These are phyloP conservation scores for Hymenotorrendiella dingleyae DNA, from an alignment of 2,329 filamentous ascomycete species.

Conservation along the genomic window DNA sequence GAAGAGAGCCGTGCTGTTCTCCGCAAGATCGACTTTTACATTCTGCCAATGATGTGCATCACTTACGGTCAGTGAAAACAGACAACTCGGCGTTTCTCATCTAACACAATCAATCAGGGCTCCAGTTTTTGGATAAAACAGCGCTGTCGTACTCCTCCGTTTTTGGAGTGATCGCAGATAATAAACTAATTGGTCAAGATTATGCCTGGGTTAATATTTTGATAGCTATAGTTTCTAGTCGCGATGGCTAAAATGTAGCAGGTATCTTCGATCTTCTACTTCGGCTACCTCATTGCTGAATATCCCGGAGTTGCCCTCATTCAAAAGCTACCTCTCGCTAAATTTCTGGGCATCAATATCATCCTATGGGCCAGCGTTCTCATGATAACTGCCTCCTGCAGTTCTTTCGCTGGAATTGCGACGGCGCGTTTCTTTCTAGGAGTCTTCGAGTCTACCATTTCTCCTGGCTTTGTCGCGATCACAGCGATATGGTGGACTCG, in stretches of 20 bases:
- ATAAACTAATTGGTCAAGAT: constrained; percentile 31
- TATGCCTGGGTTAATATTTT: constrained; percentile 36
- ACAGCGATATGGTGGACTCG: constrained; percentile 33
- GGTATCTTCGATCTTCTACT: constrained; percentile 31
- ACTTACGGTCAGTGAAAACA: constrained; percentile 24
- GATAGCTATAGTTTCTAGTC: not conserved
- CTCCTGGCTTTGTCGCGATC: constrained; percentile 45
- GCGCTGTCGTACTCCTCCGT: constrained; percentile 49
- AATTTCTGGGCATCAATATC: constrained; percentile 46
- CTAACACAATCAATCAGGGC: constrained; percentile 48
- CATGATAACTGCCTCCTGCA: constrained; percentile 41
- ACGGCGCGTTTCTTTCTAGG: constrained; percentile 45
- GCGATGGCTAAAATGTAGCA: not conserved
- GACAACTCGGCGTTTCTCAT: constrained; percentile 36
- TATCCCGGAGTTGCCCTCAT: constrained; percentile 30
- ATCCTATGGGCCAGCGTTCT: constrained; percentile 33
- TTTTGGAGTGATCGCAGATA: constrained; percentile 44
- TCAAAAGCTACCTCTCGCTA: constrained; percentile 40
- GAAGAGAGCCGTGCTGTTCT: constrained; percentile 19
- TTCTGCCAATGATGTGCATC: constrained; percentile 18
- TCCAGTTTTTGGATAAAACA: constrained; percentile 33
- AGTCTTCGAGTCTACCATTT: constrained; percentile 43
- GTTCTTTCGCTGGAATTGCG: constrained; percentile 43
- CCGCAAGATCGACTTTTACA: constrained; percentile 21
- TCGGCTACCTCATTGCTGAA: constrained; percentile 33